Evolutionary conservation across 140 eudicot genomes (phyloP), one percentile per base, ranked within the genome.

Genomic region (Senecio squalidus): DNA sequence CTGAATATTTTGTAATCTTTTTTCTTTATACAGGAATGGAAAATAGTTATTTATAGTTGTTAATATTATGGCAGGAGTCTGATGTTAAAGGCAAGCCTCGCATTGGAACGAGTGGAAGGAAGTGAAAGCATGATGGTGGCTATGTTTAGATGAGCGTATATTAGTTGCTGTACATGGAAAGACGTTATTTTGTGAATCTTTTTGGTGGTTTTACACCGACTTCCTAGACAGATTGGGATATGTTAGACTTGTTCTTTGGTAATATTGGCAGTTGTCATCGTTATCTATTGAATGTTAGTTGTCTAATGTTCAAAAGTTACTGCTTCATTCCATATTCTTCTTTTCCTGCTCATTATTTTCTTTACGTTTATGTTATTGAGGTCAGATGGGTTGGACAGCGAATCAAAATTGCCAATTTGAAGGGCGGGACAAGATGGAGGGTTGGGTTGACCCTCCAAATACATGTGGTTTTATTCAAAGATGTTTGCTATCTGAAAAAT

Each of bases 71-170:
- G 36, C 82, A 84, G 96, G 98, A 91, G 52, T 26, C 77, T 5
- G 98, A 91, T 76, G 95, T 91, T 21, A 91, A 86, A 69, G 83
- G 80, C 65, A 91, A 91, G 64, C 96, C 96, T 62, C 86, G 98
- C 7, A 45, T 67, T 26, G 76, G 72, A 56, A 60, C 79, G 1
- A 63, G 79, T 27, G 84, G 88, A 46, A 77, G 96, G 70, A 84
- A 85, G 74, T 84, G 76, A 81, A 50, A 66, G 25, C 16, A n/a
- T 24, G 59, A 5, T 56, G 66, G 31, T 34, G 66, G 60, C 20
- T 47, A 13, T 44, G 26, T 60, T 16, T 4, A 4, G 41, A 46
- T 58, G 20, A 56, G 18, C 0, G 41, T 21, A 48, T 47, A 47
- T 62, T 30, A 21, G 36, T 33, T 11, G 4, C 8, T 68, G 80